Evolutionary conservation across 768 basidiomycete species (phyloP).

Genomic region (Clathrus columnatus): DNA sequence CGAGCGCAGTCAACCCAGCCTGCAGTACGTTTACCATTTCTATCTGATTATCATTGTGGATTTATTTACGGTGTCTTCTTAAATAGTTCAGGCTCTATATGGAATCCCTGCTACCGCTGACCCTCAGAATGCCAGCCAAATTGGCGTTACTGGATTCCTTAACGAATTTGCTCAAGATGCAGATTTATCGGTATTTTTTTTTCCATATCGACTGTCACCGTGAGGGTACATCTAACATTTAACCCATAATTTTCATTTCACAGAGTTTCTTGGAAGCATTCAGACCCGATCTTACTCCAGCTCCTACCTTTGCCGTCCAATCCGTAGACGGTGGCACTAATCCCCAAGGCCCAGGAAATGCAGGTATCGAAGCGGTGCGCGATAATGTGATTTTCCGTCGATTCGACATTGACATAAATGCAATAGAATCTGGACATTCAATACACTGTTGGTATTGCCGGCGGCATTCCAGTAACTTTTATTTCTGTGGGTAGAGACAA

Average conservation of each 20-base stretch:
- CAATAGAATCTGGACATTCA: conserved; percentile 28
- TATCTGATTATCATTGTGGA: neutral
- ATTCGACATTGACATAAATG: neutral
- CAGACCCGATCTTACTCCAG: conserved; percentile 9
- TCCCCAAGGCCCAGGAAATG: conserved; percentile 6
- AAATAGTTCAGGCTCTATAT: conserved; percentile 27
- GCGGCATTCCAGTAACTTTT: conserved; percentile 21
- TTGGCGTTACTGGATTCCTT: conserved; percentile 19
- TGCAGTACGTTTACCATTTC: neutral
- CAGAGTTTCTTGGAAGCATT: conserved; percentile 11
- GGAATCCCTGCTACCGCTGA: conserved; percentile 24
- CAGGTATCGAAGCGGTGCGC: conserved; percentile 11
- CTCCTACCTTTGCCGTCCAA: conserved; percentile 9
- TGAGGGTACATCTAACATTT: too few relatives aligned
- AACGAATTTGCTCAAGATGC: conserved; percentile 16
- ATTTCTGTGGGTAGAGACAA: conserved; percentile 19
- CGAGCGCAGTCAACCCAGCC: neutral
- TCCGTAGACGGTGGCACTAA: conserved; percentile 11
- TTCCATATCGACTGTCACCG: neutral
- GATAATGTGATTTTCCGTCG: neutral
- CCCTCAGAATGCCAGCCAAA: conserved; percentile 10
- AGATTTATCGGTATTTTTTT: conserved; percentile 13
- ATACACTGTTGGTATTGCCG: conserved; percentile 27
- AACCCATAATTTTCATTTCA: too few relatives aligned
- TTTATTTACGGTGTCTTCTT: conserved; percentile 5